These are phyloP conservation scores for Rhytidiadelphus loreus DNA, from an alignment of 225 moss, liverwort and hornwort genomes.

Conservation along the genomic window DNA sequence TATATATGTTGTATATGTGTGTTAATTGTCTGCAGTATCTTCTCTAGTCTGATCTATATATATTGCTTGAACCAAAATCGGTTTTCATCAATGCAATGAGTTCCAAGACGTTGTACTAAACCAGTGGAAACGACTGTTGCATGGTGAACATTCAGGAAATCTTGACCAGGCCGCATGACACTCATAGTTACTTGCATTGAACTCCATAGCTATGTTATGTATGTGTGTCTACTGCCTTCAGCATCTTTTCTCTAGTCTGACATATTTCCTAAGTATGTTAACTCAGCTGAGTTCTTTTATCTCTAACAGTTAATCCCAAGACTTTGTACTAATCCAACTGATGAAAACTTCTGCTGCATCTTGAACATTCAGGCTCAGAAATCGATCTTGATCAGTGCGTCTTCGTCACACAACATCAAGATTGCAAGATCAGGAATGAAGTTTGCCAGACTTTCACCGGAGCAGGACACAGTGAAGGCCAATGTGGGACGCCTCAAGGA, in stretches of 20 bases:
- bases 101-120: neutral
- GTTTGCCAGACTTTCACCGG: neutral
- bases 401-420: neutral
- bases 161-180: neutral
- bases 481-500: neutral
- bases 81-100: neutral
- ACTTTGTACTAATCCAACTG: too few relatives aligned
- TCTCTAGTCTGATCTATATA: neutral
- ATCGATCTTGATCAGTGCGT: neutral
- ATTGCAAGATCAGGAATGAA: neutral
- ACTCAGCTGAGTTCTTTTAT: too few relatives aligned
- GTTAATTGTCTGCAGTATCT: neutral
- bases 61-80: too few relatives aligned
- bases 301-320: neutral
- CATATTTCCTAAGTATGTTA: too few relatives aligned
- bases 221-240: neutral
- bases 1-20: neutral
- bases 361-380: neutral
- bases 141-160: neutral
- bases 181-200: neutral
- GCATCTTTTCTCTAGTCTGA: neutral
- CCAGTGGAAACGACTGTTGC: neutral
- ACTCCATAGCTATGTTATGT: neutral
- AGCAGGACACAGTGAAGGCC: too few relatives aligned
- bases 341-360: neutral